Percentiles rank a stretch among this genome's conserved stretches.
These are phyloP conservation scores for Brasilioporus rufonigricans DNA, from an alignment of 768 basidiomycete genomes.

Conservation along the genomic window DNA sequence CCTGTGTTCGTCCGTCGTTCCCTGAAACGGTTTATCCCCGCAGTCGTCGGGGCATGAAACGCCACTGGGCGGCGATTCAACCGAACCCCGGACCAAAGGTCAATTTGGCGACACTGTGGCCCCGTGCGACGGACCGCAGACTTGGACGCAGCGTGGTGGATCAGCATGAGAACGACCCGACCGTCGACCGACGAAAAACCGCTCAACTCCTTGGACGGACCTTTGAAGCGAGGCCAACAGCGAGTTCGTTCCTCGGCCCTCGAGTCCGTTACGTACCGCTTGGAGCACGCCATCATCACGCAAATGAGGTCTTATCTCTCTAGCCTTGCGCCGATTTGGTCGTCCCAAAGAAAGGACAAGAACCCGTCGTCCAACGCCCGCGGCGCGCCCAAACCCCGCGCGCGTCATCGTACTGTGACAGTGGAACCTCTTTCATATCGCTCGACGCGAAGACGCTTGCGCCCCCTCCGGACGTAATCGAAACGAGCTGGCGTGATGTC, in stretches of 20 bases:
- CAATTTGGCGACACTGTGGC: too few relatives aligned
- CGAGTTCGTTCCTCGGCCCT: background rate
- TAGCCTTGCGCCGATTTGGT: background rate
- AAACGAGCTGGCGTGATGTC: conserved; percentile 1
- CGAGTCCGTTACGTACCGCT: conserved; percentile 4
- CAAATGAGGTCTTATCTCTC: conserved; percentile 8
- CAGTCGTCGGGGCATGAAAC: background rate
- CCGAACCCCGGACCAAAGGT: background rate
- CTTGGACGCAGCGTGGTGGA: background rate
- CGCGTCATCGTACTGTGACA: background rate
- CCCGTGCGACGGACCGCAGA: too few relatives aligned
- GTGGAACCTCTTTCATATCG: background rate
- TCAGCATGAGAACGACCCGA: conserved; percentile 7
- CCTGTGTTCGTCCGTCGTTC: too few relatives aligned
- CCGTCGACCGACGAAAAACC: conserved; percentile 12
- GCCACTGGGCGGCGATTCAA: background rate
- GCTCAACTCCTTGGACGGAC: conserved; percentile 1
- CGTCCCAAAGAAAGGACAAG: background rate
- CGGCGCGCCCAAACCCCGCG: background rate
- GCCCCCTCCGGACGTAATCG: conserved; percentile 18
- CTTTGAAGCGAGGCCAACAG: background rate
- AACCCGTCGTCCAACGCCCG: background rate
- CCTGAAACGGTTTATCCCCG: background rate
- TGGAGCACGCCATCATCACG: too few relatives aligned
- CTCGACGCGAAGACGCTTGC: too few relatives aligned